A percentile compares a stretch with the other conserved stretches of the same genome.
These are phyloP conservation scores for Sporothrix curviconia DNA, from an alignment of 2,329 filamentous ascomycete species.

Conservation along the genomic window DNA sequence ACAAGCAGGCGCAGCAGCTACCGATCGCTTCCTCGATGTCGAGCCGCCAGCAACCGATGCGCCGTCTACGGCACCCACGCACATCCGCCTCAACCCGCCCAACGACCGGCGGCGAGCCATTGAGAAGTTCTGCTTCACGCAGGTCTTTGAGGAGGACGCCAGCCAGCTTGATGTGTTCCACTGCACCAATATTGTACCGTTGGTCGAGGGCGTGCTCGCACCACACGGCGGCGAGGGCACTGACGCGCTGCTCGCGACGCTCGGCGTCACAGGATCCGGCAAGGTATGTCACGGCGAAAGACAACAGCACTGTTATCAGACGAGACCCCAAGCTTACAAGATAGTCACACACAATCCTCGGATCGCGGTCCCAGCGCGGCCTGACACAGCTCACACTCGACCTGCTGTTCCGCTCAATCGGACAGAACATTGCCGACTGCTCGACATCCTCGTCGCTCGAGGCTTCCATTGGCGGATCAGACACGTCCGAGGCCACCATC, in stretches of 20 bases:
- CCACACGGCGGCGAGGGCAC: constrained; percentile 67
- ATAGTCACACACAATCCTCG: constrained; percentile 91
- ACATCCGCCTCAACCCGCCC: constrained; percentile 73
- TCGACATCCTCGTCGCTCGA: constrained; percentile 55
- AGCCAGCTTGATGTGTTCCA: constrained; percentile 82
- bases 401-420: constrained; percentile 77
- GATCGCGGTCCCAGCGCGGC: constrained; percentile 77
- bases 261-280: constrained; percentile 91
- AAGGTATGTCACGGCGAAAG: constrained; percentile 55
- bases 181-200: constrained; percentile 63
- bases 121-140: constrained; percentile 90
- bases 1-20: constrained; percentile 34
- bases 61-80: constrained; percentile 45
- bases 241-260: constrained; percentile 82
- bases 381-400: constrained; percentile 89
- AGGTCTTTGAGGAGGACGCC: constrained; percentile 82
- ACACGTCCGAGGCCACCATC: constrained; percentile 74
- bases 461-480: constrained; percentile 66
- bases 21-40: constrained; percentile 72
- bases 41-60: constrained; percentile 44
- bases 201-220: constrained; percentile 77
- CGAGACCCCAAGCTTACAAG: background rate
- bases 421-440: constrained; percentile 61
- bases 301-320: background rate
- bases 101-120: constrained; percentile 81